phyloP scores from a whole-genome alignment of 768 basidiomycete genomes.

The Termitomyces sp. region DNA sequence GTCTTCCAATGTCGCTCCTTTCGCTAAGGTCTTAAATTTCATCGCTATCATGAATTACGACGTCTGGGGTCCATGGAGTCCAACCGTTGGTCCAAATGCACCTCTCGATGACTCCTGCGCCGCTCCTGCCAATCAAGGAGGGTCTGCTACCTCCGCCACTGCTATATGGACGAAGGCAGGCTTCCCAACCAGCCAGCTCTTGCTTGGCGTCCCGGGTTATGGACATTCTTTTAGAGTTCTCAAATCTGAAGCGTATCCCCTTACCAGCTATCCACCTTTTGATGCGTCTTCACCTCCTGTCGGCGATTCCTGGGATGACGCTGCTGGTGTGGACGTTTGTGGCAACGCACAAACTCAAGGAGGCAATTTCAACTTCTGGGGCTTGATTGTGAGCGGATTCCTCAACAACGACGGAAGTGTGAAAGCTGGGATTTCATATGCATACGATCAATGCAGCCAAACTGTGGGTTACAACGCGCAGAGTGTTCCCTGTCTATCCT shows the following conservation, averaged over 20 bases:
- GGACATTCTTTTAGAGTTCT: conserved; percentile 75
- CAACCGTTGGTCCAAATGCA: conserved; percentile 78
- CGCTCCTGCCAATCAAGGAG: conserved; percentile 52
- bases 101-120: conserved; percentile 84
- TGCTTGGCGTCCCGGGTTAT: conserved; percentile 82
- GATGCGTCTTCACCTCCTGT: conserved; percentile 44
- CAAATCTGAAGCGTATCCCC: conserved; percentile 39
- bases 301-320: conserved; percentile 66
- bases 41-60: conserved; percentile 71
- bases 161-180: conserved; percentile 72
- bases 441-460: conserved; percentile 67
- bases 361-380: conserved; percentile 66
- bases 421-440: conserved; percentile 48
- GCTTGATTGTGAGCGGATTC: conserved; percentile 56
- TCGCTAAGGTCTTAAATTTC: conserved; percentile 63
- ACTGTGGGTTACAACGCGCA: conserved; percentile 48
- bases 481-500: background rate
- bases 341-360: conserved; percentile 49
- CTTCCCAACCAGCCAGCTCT: conserved; percentile 64
- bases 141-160: conserved; percentile 77
- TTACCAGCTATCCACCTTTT: conserved; percentile 56
- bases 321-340: conserved; percentile 53
- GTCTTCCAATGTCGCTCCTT: conserved; percentile 62
- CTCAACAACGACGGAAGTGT: conserved; percentile 47
- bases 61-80: conserved; percentile 62